These are phyloP conservation scores for Nowakowskiella sp. DNA, from an alignment of 192 early-diverging fungal genomes.

Conservation along the genomic window DNA sequence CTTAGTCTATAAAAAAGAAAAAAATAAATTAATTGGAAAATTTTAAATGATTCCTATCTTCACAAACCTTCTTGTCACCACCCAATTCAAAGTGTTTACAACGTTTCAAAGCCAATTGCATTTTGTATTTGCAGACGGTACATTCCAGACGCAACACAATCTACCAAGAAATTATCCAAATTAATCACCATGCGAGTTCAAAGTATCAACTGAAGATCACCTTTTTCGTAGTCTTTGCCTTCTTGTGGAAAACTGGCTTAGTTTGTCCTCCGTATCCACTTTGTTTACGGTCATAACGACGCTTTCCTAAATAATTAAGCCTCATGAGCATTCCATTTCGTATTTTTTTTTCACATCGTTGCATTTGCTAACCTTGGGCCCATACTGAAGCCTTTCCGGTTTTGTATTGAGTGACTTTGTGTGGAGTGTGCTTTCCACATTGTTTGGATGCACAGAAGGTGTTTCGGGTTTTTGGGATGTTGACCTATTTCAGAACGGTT, in stretches of 20 bases:
- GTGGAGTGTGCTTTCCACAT: constrained; percentile 98
- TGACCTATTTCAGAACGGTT: too few species aligned
- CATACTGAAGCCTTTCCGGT: constrained; percentile 98
- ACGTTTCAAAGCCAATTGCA: constrained; percentile 94
- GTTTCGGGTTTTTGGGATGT: constrained; percentile 99
- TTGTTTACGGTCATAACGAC: constrained; percentile 98
- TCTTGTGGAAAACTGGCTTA: constrained; percentile 99
- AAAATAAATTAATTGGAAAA: too few species aligned
- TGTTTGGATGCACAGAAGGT: constrained; percentile 97
- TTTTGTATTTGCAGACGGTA: constrained; percentile 98
- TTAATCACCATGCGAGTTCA: background rate
- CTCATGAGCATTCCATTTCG: too few species aligned
- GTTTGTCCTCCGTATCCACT: constrained; percentile 99
- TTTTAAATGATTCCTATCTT: too few species aligned
- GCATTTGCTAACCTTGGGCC: constrained; percentile 96
- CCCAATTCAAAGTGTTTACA: constrained; percentile 99
- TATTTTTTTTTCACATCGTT: too few species aligned
- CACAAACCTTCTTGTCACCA: constrained; percentile 86
- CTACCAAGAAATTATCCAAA: constrained; percentile 4
- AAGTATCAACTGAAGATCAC: constrained; percentile 1
- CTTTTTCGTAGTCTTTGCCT: constrained; percentile 99
- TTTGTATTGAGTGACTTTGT: constrained; percentile 99
- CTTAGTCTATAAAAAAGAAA: constrained; percentile 38
- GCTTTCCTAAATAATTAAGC: constrained; percentile 47
- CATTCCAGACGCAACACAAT: constrained; percentile 97